Percentiles rank a stretch among this genome's conserved stretches.
phyloP scores from a whole-genome alignment of 164 flowering plant genomes.

The Magnolia kwangsiensis region DNA sequence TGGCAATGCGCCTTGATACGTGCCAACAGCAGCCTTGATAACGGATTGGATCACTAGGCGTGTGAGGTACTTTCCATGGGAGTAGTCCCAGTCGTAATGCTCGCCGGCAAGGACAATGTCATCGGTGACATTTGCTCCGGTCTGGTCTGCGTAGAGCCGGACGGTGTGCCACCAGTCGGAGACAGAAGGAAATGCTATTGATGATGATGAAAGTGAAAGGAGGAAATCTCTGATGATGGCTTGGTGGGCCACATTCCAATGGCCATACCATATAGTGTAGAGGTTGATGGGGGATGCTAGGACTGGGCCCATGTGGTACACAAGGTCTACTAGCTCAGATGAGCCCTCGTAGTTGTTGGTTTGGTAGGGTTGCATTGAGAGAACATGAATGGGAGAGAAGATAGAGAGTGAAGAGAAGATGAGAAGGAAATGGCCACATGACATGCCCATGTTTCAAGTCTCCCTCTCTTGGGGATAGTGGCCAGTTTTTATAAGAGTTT shows the following conservation, averaged over 20 bases:
- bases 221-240: constrained; percentile 54
- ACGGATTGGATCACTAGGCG: constrained; percentile 49
- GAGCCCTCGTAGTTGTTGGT: constrained; percentile 58
- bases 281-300: constrained; percentile 47
- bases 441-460: constrained; percentile 17
- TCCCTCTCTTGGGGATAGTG: background rate
- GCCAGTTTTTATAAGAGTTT: too few species aligned
- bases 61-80: constrained; percentile 48
- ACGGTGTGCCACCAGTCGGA: constrained; percentile 67
- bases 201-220: constrained; percentile 34
- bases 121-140: constrained; percentile 52
- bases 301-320: constrained; percentile 83
- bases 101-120: constrained; percentile 39
- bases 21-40: constrained; percentile 34
- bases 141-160: constrained; percentile 64
- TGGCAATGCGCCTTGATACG: constrained; percentile 27
- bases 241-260: constrained; percentile 51
- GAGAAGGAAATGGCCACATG: constrained; percentile 5
- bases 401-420: constrained; percentile 21
- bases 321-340: constrained; percentile 49
- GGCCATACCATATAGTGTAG: constrained; percentile 71
- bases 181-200: constrained; percentile 38
- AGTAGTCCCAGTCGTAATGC: constrained; percentile 37
- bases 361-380: constrained; percentile 24
- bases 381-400: constrained; percentile 14